Percentiles rank a stretch among this genome's conserved stretches.
phyloP scores from a whole-genome alignment of 2,329 filamentous ascomycete species.

The Talaromyces sp. region DNA sequence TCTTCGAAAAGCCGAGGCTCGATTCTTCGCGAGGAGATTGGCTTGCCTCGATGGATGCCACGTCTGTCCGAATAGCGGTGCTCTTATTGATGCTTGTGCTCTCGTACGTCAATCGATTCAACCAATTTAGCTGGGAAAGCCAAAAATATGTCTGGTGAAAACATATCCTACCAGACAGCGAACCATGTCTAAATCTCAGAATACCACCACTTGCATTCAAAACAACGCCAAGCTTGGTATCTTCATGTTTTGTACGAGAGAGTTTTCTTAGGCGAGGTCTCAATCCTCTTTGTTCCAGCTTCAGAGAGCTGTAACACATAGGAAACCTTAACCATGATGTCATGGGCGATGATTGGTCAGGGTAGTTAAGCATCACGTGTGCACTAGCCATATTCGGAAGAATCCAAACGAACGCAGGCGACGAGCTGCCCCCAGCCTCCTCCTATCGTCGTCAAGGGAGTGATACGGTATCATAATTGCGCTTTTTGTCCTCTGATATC shows the following conservation, averaged over 20 bases:
- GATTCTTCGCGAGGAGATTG: background rate
- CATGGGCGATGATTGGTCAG: background rate
- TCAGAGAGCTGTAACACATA: background rate
- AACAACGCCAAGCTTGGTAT: background rate
- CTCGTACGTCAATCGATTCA: background rate
- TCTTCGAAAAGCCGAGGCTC: background rate
- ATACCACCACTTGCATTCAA: background rate
- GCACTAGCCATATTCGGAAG: conserved; percentile 17
- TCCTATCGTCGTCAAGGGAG: conserved; percentile 8
- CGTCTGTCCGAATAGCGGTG: background rate
- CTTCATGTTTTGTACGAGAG: background rate
- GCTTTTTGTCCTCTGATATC: background rate
- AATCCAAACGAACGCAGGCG: conserved; percentile 18
- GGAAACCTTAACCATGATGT: background rate
- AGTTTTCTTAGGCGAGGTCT: background rate
- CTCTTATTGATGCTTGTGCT: background rate
- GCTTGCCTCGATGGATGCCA: background rate
- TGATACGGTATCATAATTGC: background rate
- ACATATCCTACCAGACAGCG: background rate
- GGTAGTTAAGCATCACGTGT: conserved; percentile 4
- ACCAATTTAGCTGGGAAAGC: background rate
- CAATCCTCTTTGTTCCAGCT: background rate
- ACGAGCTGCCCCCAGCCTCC: conserved; percentile 15
- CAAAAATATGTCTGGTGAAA: background rate
- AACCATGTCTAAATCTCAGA: background rate